These are phyloP conservation scores for Magnusiomyces tetraspermus DNA, from an alignment of 1,139 yeast genomes.

Conservation along the genomic window DNA sequence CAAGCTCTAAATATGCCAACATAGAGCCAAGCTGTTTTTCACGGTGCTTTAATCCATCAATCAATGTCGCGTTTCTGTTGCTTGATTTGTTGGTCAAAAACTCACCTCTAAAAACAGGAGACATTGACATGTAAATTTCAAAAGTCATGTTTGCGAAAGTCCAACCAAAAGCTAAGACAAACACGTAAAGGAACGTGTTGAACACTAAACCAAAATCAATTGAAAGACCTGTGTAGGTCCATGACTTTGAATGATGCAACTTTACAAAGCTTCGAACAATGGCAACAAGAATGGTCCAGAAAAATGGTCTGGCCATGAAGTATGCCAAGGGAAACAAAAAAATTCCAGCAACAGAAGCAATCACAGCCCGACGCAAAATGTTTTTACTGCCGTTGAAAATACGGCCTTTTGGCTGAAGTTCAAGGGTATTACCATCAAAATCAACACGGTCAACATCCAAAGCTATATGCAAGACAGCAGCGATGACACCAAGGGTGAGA, in stretches of 20 bases:
- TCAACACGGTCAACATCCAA: constrained; percentile 53
- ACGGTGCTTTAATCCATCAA: constrained; percentile 55
- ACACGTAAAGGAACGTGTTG: constrained; percentile 35
- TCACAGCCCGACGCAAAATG: constrained; percentile 35
- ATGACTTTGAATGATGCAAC: constrained; percentile 30
- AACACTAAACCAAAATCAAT: constrained; percentile 36
- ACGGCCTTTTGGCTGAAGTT: constrained; percentile 34
- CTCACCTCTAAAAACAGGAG: constrained; percentile 69
- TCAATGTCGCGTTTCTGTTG: constrained; percentile 54
- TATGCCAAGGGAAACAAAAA: constrained; percentile 42
- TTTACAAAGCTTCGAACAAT: constrained; percentile 26
- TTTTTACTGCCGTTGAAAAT: constrained; percentile 30
- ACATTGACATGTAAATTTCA: constrained; percentile 67
- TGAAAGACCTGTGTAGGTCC: constrained; percentile 31
- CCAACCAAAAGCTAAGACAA: constrained; percentile 43
- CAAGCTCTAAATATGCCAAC: constrained; percentile 35
- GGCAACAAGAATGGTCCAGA: constrained; percentile 38
- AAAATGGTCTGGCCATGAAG: constrained; percentile 35
- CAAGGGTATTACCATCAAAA: constrained; percentile 36
- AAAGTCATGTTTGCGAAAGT: constrained; percentile 55
- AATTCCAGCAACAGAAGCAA: constrained; percentile 31
- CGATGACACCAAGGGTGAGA: constrained; percentile 38
- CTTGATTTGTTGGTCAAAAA: constrained; percentile 59
- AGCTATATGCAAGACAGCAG: constrained; percentile 45
- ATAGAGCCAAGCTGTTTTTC: constrained; percentile 43